These are phyloP conservation scores for Ascoidea asiatica DNA, from an alignment of 805 yeast species.

Conservation along the genomic window DNA sequence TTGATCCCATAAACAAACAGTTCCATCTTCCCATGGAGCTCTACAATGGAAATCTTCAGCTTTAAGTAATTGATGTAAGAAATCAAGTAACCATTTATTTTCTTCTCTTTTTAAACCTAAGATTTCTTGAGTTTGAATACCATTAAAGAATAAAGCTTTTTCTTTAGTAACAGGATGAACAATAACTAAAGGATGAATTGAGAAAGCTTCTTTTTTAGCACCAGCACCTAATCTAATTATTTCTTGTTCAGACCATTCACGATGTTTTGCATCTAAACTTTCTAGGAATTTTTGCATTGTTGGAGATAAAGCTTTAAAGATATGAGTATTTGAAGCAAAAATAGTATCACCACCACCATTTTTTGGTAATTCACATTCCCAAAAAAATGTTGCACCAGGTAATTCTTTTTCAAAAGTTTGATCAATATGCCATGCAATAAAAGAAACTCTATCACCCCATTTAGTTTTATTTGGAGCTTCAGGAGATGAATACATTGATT, in stretches of 20 bases:
- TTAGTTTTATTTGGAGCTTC: conserved; percentile 20
- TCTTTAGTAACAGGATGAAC: conserved; percentile 59
- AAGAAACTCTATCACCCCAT: conserved; percentile 14
- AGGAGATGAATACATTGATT: conserved; percentile 39
- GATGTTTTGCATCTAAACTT: conserved; percentile 55
- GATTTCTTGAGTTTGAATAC: conserved; percentile 50
- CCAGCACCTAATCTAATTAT: conserved; percentile 44
- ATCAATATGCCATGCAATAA: conserved; percentile 53
- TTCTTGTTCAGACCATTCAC: conserved; percentile 57
- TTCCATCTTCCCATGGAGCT: conserved; percentile 56
- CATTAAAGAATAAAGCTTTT: conserved; percentile 44
- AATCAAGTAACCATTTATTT: conserved; percentile 43
- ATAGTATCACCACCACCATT: conserved; percentile 75
- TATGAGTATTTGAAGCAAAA: conserved; percentile 59
- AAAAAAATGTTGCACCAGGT: conserved; percentile 57
- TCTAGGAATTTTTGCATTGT: conserved; percentile 41
- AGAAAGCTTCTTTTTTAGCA: conserved; percentile 51
- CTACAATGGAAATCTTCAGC: conserved; percentile 51
- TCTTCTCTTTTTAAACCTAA: conserved; percentile 66
- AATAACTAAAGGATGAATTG: conserved; percentile 61
- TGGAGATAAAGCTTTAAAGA: conserved; percentile 59
- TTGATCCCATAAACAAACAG: conserved; percentile 73
- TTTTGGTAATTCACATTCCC: conserved; percentile 45
- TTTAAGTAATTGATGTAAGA: conserved; percentile 40
- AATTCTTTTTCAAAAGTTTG: conserved; percentile 64